A percentile compares a stretch with the other conserved stretches of the same genome.
phyloP scores from a whole-genome alignment of 495 filamentous ascomycete genomes.

The Neurospora africana region DNA sequence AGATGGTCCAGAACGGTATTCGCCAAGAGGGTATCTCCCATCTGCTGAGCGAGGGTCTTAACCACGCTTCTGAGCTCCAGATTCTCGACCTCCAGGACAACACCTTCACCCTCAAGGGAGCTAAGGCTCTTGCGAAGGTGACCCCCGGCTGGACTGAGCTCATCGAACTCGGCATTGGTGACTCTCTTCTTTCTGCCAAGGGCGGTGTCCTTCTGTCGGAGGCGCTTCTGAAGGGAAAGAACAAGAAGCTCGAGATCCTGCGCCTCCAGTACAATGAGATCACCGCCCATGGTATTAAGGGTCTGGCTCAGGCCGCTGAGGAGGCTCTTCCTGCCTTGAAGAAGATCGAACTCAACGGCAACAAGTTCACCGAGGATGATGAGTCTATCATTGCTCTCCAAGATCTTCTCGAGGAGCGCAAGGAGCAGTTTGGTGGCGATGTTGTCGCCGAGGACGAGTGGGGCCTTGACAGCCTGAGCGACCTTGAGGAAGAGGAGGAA shows the following conservation, averaged over 20 bases:
- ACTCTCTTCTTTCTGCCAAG: slow-evolving; percentile 72
- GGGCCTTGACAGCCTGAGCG: slow-evolving; percentile 77
- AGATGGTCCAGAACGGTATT: slow-evolving; percentile 99
- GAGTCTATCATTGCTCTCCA: slow-evolving; percentile 40
- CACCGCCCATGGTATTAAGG: slow-evolving; percentile 57
- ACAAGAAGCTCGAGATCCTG: slow-evolving; percentile 65
- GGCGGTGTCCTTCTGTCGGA: slow-evolving; percentile 64
- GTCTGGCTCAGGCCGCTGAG: slow-evolving; percentile 53
- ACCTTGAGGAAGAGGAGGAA: slow-evolving; percentile 68
- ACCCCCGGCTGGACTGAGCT: slow-evolving; percentile 64
- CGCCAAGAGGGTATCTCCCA: slow-evolving; percentile 79
- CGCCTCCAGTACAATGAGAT: slow-evolving; percentile 94
- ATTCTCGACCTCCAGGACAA: slow-evolving; percentile 93
- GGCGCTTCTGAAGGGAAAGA: slow-evolving; percentile 63
- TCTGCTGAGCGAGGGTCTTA: slow-evolving; percentile 66
- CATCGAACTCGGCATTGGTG: slow-evolving; percentile 76
- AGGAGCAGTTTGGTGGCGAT: slow-evolving; percentile 51
- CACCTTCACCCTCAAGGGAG: slow-evolving; percentile 78
- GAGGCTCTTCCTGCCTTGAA: slow-evolving; percentile 58
- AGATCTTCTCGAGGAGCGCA: slow-evolving; percentile 44
- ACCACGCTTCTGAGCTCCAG: slow-evolving; percentile 50
- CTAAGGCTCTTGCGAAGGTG: slow-evolving; percentile 65
- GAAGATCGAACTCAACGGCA: slow-evolving; percentile 89
- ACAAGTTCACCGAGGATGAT: slow-evolving; percentile 87
- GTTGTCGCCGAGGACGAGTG: slow-evolving; percentile 56